Conservation (phyloP, 805 yeast genomes). For the Kregervanrija pseudodelftensis region DNA sequence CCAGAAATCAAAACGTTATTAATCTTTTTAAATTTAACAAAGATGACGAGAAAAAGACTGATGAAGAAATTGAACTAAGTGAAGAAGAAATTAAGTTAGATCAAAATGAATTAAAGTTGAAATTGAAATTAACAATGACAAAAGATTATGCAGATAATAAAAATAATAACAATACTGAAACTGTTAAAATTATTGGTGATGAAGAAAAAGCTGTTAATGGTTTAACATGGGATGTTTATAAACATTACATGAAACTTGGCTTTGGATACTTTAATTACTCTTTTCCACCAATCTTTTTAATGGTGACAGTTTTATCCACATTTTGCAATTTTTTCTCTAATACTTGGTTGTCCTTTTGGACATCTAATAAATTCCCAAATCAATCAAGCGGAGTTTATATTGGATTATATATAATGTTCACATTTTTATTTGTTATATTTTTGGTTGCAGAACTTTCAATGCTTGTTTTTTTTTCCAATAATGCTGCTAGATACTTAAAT, state of each 20-base stretch:
- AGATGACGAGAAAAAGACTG: slow-evolving; percentile 24
- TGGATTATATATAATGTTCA: slow-evolving; percentile 63
- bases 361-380: slow-evolving; percentile 42
- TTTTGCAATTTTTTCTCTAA: slow-evolving; percentile 55
- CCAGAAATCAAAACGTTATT: slow-evolving; percentile 29
- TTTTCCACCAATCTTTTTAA: slow-evolving; percentile 24
- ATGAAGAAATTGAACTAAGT: slow-evolving; percentile 15
- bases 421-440: slow-evolving; percentile 41
- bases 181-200: slow-evolving; percentile 35
- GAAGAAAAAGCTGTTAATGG: slow-evolving; percentile 58
- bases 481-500: slow-evolving; percentile 54
- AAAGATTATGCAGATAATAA: not conserved
- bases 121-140: slow-evolving; percentile 1
- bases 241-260: slow-evolving; percentile 45
- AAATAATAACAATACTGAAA: slow-evolving; percentile 11
- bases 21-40: slow-evolving; percentile 34
- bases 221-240: slow-evolving; percentile 42
- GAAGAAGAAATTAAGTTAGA: slow-evolving; percentile 9
- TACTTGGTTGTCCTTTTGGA: slow-evolving; percentile 85
- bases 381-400: slow-evolving; percentile 53
- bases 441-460: slow-evolving; percentile 36
- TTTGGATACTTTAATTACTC: slow-evolving; percentile 37
- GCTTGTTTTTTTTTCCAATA: slow-evolving; percentile 43
- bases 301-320: slow-evolving; percentile 28
- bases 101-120: slow-evolving; percentile 10